These are phyloP conservation scores for Neoarthrinium moseri DNA, from an alignment of 2,329 filamentous ascomycete genomes.

Conservation along the genomic window DNA sequence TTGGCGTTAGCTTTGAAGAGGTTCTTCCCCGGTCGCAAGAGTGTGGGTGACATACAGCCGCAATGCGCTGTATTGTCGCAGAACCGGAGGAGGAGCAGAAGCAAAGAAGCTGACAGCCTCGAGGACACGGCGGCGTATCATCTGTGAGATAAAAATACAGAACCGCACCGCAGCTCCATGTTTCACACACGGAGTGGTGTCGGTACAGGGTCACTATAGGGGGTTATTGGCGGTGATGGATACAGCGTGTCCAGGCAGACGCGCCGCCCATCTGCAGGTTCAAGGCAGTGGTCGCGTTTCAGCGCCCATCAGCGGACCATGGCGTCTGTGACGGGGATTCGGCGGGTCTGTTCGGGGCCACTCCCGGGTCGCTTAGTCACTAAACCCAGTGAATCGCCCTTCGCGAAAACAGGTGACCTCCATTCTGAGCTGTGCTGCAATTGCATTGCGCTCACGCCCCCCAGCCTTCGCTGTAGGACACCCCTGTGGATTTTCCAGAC, in stretches of 20 bases:
- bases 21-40: too few species aligned
- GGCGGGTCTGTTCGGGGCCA: too few species aligned
- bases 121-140: conserved; percentile 21
- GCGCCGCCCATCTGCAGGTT: too few species aligned
- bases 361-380: conserved; percentile 7
- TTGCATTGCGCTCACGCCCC: conserved; percentile 4
- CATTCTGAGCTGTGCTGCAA: neutral
- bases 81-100: conserved; percentile 25
- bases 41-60: too few species aligned
- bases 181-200: conserved; percentile 6
- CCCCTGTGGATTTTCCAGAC: conserved; percentile 6
- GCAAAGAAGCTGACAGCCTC: conserved; percentile 26
- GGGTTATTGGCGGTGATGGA: neutral
- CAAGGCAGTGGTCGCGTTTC: too few species aligned
- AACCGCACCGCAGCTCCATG: conserved; percentile 25
- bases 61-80: too few species aligned
- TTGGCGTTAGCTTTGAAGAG: neutral
- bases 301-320: too few species aligned
- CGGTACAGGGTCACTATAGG: too few species aligned
- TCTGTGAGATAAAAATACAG: conserved; percentile 16
- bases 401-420: conserved; percentile 12
- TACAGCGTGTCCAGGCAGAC: conserved; percentile 25
- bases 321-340: too few species aligned
- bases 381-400: neutral
- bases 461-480: neutral